Percentiles rank a stretch among this genome's conserved stretches.
phyloP scores from a whole-genome alignment of 352 stramenopile species.

The Plasmopara halstedii region DNA sequence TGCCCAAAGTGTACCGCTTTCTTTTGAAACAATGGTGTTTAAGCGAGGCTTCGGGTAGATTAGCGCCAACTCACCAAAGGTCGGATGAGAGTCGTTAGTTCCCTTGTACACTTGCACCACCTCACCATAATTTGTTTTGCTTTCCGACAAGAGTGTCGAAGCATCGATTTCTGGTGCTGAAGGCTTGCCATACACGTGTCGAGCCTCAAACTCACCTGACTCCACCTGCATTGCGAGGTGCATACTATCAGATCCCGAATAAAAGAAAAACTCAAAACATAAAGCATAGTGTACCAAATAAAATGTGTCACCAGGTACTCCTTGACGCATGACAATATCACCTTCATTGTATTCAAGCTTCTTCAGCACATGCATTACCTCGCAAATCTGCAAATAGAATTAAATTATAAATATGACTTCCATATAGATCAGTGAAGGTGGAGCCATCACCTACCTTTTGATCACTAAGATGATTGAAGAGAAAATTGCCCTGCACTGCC shows the following conservation, averaged over 20 bases:
- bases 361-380: constrained; percentile 87
- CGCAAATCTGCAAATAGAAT: constrained; percentile 34
- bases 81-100: constrained; percentile 49
- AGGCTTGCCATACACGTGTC: constrained; percentile 20
- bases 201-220: constrained; percentile 71
- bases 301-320: constrained; percentile 89
- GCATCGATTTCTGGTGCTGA: constrained; percentile 14
- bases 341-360: constrained; percentile 71
- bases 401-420: background rate
- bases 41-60: constrained; percentile 82
- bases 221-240: constrained; percentile 39
- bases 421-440: background rate
- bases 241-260: background rate
- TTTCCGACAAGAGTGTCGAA: constrained; percentile 8
- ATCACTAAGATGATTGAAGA: constrained; percentile 89
- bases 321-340: constrained; percentile 89
- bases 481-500: constrained; percentile 87
- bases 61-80: constrained; percentile 82
- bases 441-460: constrained; percentile 50
- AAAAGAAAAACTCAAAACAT: background rate
- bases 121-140: constrained; percentile 43
- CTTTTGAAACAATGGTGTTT: constrained; percentile 59
- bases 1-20: constrained; percentile 74
- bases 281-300: constrained; percentile 68
- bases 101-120: constrained; percentile 73